Evolutionary conservation across 148 eudicot species (phyloP).

Genomic region (Limonium bicolor): DNA sequence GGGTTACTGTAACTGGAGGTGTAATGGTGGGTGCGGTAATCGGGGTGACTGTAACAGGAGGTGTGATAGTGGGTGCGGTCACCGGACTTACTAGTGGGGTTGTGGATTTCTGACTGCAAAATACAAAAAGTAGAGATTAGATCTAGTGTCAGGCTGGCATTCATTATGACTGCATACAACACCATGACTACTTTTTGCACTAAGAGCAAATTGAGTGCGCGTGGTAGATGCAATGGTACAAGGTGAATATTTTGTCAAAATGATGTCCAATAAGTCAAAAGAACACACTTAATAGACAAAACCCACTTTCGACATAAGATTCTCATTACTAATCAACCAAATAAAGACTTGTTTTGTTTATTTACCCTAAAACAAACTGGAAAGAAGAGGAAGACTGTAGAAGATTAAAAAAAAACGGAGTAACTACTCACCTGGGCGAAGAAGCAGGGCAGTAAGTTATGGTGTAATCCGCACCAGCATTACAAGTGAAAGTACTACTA

Average conservation of each 20-base stretch:
- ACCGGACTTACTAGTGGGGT: conserved; percentile 12
- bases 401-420: not conserved
- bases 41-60: not conserved
- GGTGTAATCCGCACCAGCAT: conserved; percentile 61
- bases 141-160: too few species aligned
- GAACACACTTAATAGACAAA: not conserved
- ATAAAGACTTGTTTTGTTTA: too few species aligned
- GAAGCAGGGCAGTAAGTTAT: conserved; percentile 69
- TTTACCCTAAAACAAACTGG: too few species aligned
- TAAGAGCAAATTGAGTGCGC: too few species aligned
- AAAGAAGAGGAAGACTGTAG: too few species aligned
- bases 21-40: conserved; percentile 7
- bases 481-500: conserved; percentile 69
- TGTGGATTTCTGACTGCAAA: conserved; percentile 72
- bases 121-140: too few species aligned
- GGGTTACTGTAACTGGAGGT: not conserved
- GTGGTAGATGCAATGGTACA: too few species aligned
- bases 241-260: too few species aligned
- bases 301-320: not conserved
- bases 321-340: not conserved
- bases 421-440: conserved; percentile 27
- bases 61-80: conserved; percentile 8
- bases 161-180: too few species aligned
- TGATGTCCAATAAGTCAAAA: not conserved
- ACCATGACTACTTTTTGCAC: too few species aligned